Conservation (phyloP, 805 yeast species). For the Metschnikowia drakensbergensis region DNA sequence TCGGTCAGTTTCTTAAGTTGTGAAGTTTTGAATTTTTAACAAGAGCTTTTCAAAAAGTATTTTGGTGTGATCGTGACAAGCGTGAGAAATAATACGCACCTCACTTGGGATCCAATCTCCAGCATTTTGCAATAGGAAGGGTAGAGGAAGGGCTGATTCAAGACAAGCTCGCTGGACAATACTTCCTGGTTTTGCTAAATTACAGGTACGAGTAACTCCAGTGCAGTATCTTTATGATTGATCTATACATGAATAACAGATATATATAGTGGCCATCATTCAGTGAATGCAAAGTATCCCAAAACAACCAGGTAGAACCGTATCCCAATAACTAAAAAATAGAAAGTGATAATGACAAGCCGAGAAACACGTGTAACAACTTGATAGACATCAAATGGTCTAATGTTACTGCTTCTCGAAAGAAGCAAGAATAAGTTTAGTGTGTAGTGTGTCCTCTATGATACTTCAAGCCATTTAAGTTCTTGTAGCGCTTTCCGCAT, state of each 20-base stretch:
- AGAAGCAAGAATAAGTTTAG: constrained; percentile 27
- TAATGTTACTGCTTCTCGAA: not conserved
- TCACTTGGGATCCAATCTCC: too few species aligned
- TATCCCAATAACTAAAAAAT: constrained; percentile 4
- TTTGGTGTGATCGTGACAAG: not conserved
- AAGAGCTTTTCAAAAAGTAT: not conserved
- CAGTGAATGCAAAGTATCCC: constrained; percentile 6
- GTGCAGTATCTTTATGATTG: constrained; percentile 5
- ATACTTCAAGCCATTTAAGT: constrained; percentile 91
- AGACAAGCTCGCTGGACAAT: too few species aligned
- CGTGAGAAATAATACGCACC: too few species aligned
- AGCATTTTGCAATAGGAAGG: too few species aligned
- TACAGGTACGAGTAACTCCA: not conserved
- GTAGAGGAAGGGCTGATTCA: too few species aligned
- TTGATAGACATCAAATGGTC: not conserved
- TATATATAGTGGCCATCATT: constrained; percentile 1
- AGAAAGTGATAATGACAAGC: constrained; percentile 5
- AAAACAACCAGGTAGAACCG: constrained; percentile 6
- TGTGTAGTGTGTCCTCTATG: constrained; percentile 99
- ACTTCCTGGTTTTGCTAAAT: not conserved
- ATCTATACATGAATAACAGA: constrained; percentile 7
- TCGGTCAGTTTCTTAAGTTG: too few species aligned
- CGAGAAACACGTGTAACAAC: not conserved
- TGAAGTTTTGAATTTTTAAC: not conserved
- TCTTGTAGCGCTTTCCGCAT: constrained; percentile 95